Evolutionary conservation across 345 rosid species (phyloP).

Genomic region (Eucalyptus coolabah): DNA sequence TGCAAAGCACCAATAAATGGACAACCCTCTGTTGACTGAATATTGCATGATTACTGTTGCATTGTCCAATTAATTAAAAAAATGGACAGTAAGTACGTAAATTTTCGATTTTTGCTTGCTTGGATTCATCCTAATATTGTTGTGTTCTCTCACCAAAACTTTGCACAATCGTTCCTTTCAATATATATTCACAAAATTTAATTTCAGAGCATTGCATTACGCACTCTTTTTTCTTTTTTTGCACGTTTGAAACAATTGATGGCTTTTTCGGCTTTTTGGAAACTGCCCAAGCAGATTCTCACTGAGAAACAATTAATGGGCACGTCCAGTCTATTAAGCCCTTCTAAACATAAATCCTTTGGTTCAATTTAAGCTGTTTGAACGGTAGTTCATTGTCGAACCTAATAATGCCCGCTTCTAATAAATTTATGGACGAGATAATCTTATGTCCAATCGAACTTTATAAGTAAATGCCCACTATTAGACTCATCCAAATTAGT

Average conservation of each 20-base stretch:
- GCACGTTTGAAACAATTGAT: not conserved
- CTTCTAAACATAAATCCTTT: not conserved
- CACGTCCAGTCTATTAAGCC: not conserved
- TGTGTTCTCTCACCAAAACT: not conserved
- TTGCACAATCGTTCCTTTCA: not conserved
- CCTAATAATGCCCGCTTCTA: rapidly evolving
- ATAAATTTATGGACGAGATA: not conserved
- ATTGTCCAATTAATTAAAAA: not conserved
- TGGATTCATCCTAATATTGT: not conserved
- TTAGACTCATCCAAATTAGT: not conserved
- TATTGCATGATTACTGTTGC: not conserved
- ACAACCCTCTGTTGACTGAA: not conserved
- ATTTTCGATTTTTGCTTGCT: not conserved
- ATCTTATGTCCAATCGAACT: not conserved
- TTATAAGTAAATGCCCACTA: not conserved
- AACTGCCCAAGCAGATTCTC: not conserved
- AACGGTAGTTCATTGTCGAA: rapidly evolving
- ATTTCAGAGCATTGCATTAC: not conserved
- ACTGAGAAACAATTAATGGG: not conserved
- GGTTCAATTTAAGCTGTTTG: rapidly evolving
- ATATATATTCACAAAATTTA: not conserved
- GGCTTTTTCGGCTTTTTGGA: not conserved
- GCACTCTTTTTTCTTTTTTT: not conserved
- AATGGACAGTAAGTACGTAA: not conserved
- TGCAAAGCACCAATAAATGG: not conserved